Conservation (phyloP, 352 stramenopile species). For the Phytophthora megakarya region DNA sequence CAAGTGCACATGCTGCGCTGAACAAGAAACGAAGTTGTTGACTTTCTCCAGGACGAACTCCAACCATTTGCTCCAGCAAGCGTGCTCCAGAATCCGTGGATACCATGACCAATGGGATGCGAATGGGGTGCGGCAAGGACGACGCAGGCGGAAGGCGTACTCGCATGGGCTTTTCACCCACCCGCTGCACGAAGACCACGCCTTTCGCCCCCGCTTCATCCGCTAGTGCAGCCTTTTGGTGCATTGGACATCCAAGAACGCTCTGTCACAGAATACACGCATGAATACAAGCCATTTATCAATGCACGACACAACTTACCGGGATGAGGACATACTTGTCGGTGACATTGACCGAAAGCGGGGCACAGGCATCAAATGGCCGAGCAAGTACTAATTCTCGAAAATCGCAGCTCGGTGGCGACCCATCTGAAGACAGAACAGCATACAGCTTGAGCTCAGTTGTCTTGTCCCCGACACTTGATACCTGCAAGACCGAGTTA, state of each 20-base stretch:
- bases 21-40: constrained; percentile 66
- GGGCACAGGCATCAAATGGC: constrained; percentile 59
- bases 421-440: constrained; percentile 61
- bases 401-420: constrained; percentile 58
- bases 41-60: constrained; percentile 32
- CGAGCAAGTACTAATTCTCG: constrained; percentile 55
- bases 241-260: constrained; percentile 55
- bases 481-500: constrained; percentile 34
- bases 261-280: constrained; percentile 29
- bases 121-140: constrained; percentile 50
- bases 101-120: constrained; percentile 69
- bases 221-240: constrained; percentile 66
- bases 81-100: constrained; percentile 59
- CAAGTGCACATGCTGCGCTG: constrained; percentile 43
- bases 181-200: constrained; percentile 64
- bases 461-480: constrained; percentile 48
- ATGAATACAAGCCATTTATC: neutral
- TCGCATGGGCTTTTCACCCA: constrained; percentile 60
- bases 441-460: constrained; percentile 56
- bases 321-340: constrained; percentile 67
- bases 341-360: constrained; percentile 46
- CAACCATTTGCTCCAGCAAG: constrained; percentile 46
- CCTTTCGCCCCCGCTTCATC: constrained; percentile 64
- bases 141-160: constrained; percentile 42
- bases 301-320: constrained; percentile 28